Conservation (phyloP, 1,284 basidiomycete genomes). For the Mycosarcoma mackinlayi region DNA sequence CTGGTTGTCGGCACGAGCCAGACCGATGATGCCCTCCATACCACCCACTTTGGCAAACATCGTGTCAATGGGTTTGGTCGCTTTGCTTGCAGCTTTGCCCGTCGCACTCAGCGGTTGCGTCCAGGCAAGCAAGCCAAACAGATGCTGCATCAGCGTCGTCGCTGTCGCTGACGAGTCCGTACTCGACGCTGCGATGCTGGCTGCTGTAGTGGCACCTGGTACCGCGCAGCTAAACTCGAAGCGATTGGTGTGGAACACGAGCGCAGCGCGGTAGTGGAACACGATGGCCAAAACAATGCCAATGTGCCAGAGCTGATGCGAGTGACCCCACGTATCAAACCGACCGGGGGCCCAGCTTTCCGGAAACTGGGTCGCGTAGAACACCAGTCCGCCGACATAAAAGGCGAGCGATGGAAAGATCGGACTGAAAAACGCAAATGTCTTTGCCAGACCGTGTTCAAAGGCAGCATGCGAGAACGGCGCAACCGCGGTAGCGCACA, state of each 20-base stretch:
- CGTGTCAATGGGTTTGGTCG: conserved; percentile 33
- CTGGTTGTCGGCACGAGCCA: conserved; percentile 53
- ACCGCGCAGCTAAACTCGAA: conserved; percentile 62
- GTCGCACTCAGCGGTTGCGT: conserved; percentile 14
- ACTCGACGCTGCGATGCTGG: conserved; percentile 11
- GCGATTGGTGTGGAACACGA: conserved; percentile 60
- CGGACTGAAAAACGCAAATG: conserved; percentile 59
- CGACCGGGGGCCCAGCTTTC: conserved; percentile 62
- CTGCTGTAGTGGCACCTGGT: conserved; percentile 15
- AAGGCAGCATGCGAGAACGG: conserved; percentile 64
- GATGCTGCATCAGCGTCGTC: conserved; percentile 14
- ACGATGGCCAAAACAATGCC: conserved; percentile 64
- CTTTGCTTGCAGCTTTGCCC: conserved; percentile 21
- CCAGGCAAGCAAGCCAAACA: conserved; percentile 19
- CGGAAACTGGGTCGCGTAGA: conserved; percentile 64
- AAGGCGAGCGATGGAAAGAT: conserved; percentile 59
- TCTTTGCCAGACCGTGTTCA: conserved; percentile 61
- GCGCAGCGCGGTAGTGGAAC: conserved; percentile 62
- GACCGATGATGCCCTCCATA: conserved; percentile 54
- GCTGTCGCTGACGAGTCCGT: background rate
- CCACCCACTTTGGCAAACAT: conserved; percentile 53
- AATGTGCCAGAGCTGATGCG: conserved; percentile 67
- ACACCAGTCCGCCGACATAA: conserved; percentile 61
- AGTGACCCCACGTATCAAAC: conserved; percentile 64
- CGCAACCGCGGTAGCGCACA: conserved; percentile 61